phyloP scores from a whole-genome alignment of 1,284 basidiomycete genomes.

The Cutaneotrichosporon cavernicola region DNA sequence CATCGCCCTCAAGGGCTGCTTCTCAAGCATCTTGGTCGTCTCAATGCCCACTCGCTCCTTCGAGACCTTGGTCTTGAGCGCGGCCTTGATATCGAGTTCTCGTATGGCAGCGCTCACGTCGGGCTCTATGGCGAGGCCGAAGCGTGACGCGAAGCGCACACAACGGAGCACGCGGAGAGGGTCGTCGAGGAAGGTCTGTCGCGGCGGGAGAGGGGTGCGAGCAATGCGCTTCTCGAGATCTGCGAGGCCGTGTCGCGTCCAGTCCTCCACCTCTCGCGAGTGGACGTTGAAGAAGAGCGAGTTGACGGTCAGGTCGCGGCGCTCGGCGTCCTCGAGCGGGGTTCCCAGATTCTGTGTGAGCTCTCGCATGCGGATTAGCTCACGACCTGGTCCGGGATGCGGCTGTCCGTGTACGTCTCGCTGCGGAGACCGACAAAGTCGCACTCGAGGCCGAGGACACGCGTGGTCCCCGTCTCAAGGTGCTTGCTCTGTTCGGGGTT shows the following conservation, averaged over 20 bases:
- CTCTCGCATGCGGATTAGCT: slow-evolving; percentile 37
- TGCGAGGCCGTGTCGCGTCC: slow-evolving; percentile 76
- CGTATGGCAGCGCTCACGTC: slow-evolving; percentile 68
- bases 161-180: slow-evolving; percentile 88
- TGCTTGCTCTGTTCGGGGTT: slow-evolving; percentile 99
- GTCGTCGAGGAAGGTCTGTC: slow-evolving; percentile 89
- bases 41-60: slow-evolving; percentile 89
- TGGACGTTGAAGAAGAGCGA: slow-evolving; percentile 96
- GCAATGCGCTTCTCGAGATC: slow-evolving; percentile 80
- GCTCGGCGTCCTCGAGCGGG: slow-evolving; percentile 82
- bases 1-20: slow-evolving; percentile 71
- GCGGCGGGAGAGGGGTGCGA: slow-evolving; percentile 82
- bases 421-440: slow-evolving; percentile 94
- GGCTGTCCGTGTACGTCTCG: slow-evolving; percentile 85
- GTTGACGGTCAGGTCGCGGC: slow-evolving; percentile 95
- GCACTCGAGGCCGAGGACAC: slow-evolving; percentile 76
- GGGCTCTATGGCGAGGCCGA: slow-evolving; percentile 75
- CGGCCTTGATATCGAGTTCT: slow-evolving; percentile 70
- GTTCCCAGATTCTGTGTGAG: slow-evolving; percentile 77
- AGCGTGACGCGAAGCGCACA: slow-evolving; percentile 86
- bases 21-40: slow-evolving; percentile 82
- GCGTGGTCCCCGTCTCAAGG: slow-evolving; percentile 91
- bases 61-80: slow-evolving; percentile 74
- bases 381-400: slow-evolving; percentile 85
- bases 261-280: slow-evolving; percentile 82